Base-by-base conservation (phyloP, 1,284 basidiomycete species). In the Bjerkandera adusta region DNA sequence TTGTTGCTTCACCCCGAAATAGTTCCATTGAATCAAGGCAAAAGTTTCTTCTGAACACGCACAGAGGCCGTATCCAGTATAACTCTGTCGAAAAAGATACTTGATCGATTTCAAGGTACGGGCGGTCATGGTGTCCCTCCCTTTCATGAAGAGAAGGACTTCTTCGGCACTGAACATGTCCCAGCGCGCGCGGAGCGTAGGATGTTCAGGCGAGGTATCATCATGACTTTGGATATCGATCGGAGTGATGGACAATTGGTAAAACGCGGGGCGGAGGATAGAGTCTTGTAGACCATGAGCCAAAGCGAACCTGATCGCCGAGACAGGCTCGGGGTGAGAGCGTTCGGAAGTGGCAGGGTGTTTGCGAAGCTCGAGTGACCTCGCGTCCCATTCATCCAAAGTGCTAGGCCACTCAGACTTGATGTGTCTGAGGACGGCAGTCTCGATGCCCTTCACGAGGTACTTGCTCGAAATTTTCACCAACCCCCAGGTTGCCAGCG, bases 121-220 rank as follows among this genome's bases (percentile, higher is more conserved):
- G n/a, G n/a, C n/a, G n/a, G n/a, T n/a, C n/a, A n/a, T n/a, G n/a
- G n/a, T n/a, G n/a, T n/a, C n/a, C n/a, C n/a, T n/a, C n/a, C n/a
- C n/a, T n/a, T n/a, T n/a, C 24, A 53, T 15, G 36, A 41, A 48
- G 34, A 45, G 45, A 29, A 53, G 25, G 11, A 53, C 39, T 35
- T 44, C 42, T 15, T 25, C 43, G 29, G 35, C 18, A 27, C 46
- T 46, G 26, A 53, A 46, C 43, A 43, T n/a, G n/a, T 16, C 12
- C 52, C 52, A 53, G 4, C 52, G 52, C 30, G 52, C 47, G n/a
- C 42, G 44, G 42, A 41, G 47, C 20, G 42, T 53, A 48, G 13
- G 33, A n/a, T n/a, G n/a, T n/a, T n/a, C n/a, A n/a, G n/a, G n/a
- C n/a, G n/a, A n/a, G n/a, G n/a, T n/a, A n/a, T n/a, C n/a, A n/a